Base-by-base conservation (phyloP, 1,139 yeast genomes). In the Candida anutae region DNA sequence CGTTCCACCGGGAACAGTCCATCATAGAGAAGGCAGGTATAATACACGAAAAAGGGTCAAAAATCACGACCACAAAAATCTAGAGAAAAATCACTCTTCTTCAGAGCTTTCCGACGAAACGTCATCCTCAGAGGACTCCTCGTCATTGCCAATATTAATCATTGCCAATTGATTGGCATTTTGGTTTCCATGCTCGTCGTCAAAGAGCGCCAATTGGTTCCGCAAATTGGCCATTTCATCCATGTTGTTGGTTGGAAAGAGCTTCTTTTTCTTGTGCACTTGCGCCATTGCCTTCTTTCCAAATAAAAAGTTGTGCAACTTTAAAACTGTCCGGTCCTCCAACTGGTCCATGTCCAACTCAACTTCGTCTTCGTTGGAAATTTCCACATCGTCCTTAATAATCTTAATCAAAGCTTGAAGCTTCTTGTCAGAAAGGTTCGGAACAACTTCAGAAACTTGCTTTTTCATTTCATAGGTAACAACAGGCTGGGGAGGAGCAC, bases 391-490 rank as follows among this genome's bases (percentile, higher is more conserved):
- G 51, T 83, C 94, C 48, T 82, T 82, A 42, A 90, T 85, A 38
- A 90, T 85, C 31, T 81, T 76, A 39, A 90, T 72, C 22, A 87
- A 94, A 33, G 82, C 81, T 43, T 80, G 84, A 45, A 90, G 62
- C 58, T 83, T 84, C 55, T 80, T 77, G 39, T 85, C 94, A 19
- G 87, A 73, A 41, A 79, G 63, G 35, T 76, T 77, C 28, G 81
- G 78, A 48, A 90, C 90, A 45, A 78, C 76, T 48, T 87, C 96
- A 32, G 90, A 77, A 31, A 90, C 79, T 52, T 85, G 94, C 51
- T 85, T 84, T 69, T 93, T 90, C 97, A 90, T 90, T 49, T 88
- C 97, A 51, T 84, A 90, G 0, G 96, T 84, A 27, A 81, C 81
- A 28, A 74, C 76, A 4, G 64, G 62, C 26, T 34, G 26, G 1